phyloP scores from a whole-genome alignment of 768 basidiomycete genomes.

The Suillus clintonianus region DNA sequence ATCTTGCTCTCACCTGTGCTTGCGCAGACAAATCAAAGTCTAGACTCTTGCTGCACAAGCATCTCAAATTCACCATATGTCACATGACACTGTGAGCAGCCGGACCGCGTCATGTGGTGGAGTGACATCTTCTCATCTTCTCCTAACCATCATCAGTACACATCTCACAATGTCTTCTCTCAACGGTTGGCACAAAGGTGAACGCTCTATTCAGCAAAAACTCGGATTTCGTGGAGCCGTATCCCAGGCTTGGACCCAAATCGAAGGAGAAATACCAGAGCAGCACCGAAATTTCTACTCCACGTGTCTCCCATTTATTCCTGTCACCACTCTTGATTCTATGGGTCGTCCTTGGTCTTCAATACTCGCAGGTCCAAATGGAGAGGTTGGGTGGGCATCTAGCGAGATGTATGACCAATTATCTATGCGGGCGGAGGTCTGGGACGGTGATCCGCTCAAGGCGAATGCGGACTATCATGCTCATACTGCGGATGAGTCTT shows the following conservation, averaged over 20 bases:
- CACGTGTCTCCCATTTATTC: constrained; percentile 53
- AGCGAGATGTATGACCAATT: constrained; percentile 35
- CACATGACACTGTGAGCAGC: background rate
- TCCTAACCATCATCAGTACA: background rate
- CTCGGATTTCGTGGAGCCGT: constrained; percentile 43
- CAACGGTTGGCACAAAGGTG: constrained; percentile 48
- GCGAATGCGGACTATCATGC: background rate
- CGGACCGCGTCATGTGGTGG: background rate
- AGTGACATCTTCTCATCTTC: background rate
- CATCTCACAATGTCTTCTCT: constrained; percentile 23
- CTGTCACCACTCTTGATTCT: constrained; percentile 55
- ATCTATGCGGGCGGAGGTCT: constrained; percentile 42
- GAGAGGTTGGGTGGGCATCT: constrained; percentile 47
- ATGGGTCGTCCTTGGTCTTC: constrained; percentile 60
- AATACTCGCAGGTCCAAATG: constrained; percentile 47
- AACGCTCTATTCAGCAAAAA: constrained; percentile 49
- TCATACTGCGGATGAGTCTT: constrained; percentile 12
- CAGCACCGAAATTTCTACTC: constrained; percentile 53
- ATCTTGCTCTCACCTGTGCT: background rate
- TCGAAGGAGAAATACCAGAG: constrained; percentile 49
- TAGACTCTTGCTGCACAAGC: no score
- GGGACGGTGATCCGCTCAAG: constrained; percentile 58
- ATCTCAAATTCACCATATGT: background rate
- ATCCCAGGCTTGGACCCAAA: constrained; percentile 37
- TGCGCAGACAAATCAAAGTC: background rate